A percentile compares a stretch with the other conserved stretches of the same genome.
Conservation (phyloP, 306 rosid species). For the Bauhinia variegata region DNA sequence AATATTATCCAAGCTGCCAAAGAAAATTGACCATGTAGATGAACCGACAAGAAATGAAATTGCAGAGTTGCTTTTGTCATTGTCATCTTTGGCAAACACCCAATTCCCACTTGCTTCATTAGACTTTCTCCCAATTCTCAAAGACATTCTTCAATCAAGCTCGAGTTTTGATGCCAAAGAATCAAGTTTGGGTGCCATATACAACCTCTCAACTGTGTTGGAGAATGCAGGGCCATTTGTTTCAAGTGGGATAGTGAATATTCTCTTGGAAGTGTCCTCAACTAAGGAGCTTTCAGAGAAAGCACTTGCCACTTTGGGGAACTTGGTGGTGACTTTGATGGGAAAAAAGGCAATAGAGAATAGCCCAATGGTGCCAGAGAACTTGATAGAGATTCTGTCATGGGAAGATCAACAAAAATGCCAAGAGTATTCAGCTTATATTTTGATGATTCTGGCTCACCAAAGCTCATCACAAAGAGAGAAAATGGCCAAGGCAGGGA, state of each 20-base stretch:
- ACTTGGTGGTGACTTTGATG: slow-evolving; percentile 74
- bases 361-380: slow-evolving; percentile 59
- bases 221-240: slow-evolving; percentile 67
- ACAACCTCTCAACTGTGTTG: slow-evolving; percentile 70
- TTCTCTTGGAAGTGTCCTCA: slow-evolving; percentile 50
- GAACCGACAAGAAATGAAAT: slow-evolving; percentile 59
- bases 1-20: slow-evolving; percentile 69
- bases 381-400: slow-evolving; percentile 70
- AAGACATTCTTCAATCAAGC: slow-evolving; percentile 44
- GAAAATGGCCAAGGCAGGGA: slow-evolving; percentile 73
- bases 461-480: slow-evolving; percentile 79
- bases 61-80: slow-evolving; percentile 60
- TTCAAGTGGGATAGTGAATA: slow-evolving; percentile 62
- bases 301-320: slow-evolving; percentile 78
- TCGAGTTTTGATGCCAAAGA: slow-evolving; percentile 54
- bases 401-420: slow-evolving; percentile 90
- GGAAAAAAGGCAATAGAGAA: slow-evolving; percentile 84
- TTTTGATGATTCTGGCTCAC: slow-evolving; percentile 88
- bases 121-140: slow-evolving; percentile 58
- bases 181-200: slow-evolving; percentile 63
- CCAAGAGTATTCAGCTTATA: slow-evolving; percentile 76
- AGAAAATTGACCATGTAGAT: slow-evolving; percentile 54
- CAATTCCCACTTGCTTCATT: slow-evolving; percentile 59
- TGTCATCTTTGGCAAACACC: slow-evolving; percentile 74
- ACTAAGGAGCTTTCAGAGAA: slow-evolving; percentile 62